Evolutionary conservation across 78 protist genomes (phyloP).

Genomic region (Acrasis kona): DNA sequence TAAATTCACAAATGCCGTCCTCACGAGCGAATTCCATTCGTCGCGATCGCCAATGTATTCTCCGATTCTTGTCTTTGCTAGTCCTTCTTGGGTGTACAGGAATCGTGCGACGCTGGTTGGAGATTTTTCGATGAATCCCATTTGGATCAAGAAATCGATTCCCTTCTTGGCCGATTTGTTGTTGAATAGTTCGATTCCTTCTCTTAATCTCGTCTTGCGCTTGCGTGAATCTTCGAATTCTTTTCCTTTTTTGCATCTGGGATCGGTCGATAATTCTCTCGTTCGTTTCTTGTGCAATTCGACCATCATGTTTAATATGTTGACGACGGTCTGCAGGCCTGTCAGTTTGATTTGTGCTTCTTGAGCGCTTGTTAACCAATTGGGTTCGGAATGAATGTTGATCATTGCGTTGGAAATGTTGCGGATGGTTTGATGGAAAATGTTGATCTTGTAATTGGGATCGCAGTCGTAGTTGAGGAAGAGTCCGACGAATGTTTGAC

Average conservation of each 20-base stretch:
- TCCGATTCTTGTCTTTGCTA: slow-evolving; percentile 73
- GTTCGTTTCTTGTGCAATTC: slow-evolving; percentile 46
- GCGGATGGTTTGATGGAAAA: slow-evolving; percentile 68
- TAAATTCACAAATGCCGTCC: slow-evolving; percentile 58
- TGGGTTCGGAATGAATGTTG: not conserved
- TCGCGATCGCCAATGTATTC: slow-evolving; percentile 69
- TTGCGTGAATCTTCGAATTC: not conserved
- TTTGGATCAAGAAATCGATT: slow-evolving; percentile 6
- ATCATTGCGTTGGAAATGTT: slow-evolving; percentile 60
- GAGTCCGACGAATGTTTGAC: slow-evolving; percentile 75
- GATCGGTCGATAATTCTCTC: too few relatives aligned
- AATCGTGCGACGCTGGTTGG: slow-evolving; percentile 57
- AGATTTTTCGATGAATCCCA: slow-evolving; percentile 31
- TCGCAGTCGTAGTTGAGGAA: slow-evolving; percentile 95
- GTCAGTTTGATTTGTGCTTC: slow-evolving; percentile 17
- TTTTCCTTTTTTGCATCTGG: too few relatives aligned
- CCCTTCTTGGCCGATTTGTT: slow-evolving; percentile 64
- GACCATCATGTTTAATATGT: slow-evolving; percentile 45
- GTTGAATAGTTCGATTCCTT: slow-evolving; percentile 57
- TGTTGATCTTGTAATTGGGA: slow-evolving; percentile 41
- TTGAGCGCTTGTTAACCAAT: slow-evolving; percentile 28
- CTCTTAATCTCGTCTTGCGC: slow-evolving; percentile 35
- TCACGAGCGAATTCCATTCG: too few relatives aligned
- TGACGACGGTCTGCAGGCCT: slow-evolving; percentile 59
- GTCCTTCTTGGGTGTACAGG: slow-evolving; percentile 32